phyloP scores from a whole-genome alignment of 257 asterid species.

The Gynochthodes officinalis region DNA sequence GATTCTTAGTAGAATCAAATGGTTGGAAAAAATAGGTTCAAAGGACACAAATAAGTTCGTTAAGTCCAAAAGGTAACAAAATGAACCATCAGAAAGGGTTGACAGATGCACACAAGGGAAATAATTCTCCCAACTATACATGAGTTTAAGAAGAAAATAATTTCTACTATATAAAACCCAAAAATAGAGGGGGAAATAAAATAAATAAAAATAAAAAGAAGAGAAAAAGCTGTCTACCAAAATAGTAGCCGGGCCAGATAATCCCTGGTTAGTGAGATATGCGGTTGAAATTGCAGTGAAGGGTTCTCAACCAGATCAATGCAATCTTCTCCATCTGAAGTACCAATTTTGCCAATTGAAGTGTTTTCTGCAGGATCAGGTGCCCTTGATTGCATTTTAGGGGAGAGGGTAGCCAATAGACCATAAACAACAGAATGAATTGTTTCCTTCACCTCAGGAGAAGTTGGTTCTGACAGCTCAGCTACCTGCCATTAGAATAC shows the following conservation, averaged over 20 bases:
- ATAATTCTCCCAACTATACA: background rate
- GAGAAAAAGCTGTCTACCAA: slow-evolving; percentile 47
- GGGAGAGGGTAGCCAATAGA: slow-evolving; percentile 94
- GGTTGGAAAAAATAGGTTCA: background rate
- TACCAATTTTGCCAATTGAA: slow-evolving; percentile 39
- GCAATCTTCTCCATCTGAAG: slow-evolving; percentile 57
- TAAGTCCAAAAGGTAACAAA: background rate
- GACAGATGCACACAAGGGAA: background rate
- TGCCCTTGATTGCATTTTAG: slow-evolving; percentile 86
- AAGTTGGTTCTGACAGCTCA: slow-evolving; percentile 90
- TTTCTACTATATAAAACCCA: background rate
- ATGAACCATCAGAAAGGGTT: background rate
- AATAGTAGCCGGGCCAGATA: slow-evolving; percentile 87
- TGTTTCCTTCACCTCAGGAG: slow-evolving; percentile 63
- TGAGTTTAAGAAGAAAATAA: background rate
- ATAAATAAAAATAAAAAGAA: background rate
- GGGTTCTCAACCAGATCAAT: slow-evolving; percentile 82
- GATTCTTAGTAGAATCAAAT: background rate
- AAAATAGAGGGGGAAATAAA: no score
- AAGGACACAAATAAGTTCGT: background rate
- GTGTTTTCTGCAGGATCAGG: slow-evolving; percentile 48
- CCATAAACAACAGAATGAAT: slow-evolving; percentile 90
- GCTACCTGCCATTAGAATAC: slow-evolving; percentile 54
- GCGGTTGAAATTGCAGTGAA: slow-evolving; percentile 83
- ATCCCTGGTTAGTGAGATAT: slow-evolving; percentile 77